phyloP scores from a whole-genome alignment of 2,329 filamentous ascomycete species.

The Nothomitra cinnamomea region DNA sequence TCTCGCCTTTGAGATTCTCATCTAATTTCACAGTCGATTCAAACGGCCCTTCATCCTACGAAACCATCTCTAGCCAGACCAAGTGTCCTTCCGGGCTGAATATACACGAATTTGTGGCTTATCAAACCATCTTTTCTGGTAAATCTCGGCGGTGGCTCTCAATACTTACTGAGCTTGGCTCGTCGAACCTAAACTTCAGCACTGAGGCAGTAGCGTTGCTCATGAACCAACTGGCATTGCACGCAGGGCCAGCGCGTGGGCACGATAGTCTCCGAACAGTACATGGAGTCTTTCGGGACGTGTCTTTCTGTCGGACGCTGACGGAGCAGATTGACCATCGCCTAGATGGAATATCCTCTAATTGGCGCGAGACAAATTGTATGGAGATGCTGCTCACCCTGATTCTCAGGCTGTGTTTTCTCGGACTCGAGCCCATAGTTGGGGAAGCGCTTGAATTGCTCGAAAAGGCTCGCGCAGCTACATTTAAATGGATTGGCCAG shows the following conservation, averaged over 20 bases:
- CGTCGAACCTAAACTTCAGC: constrained; percentile 42
- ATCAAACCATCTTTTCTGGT: constrained; percentile 30
- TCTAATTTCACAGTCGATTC: constrained; percentile 18
- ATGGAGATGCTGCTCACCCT: constrained; percentile 43
- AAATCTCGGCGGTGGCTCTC: constrained; percentile 29
- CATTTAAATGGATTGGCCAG: constrained; percentile 31
- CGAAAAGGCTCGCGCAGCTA: constrained; percentile 24
- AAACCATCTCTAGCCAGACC: constrained; percentile 32
- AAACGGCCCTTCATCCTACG: constrained; percentile 34
- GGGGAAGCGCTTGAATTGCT: constrained; percentile 21
- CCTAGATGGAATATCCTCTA: constrained; percentile 30
- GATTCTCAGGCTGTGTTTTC: constrained; percentile 23
- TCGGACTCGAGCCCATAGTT: constrained; percentile 13
- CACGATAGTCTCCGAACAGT: constrained; percentile 25
- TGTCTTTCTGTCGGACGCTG: constrained; percentile 31
- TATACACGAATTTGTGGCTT: constrained; percentile 35
- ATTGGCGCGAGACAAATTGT: constrained; percentile 39
- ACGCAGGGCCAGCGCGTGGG: constrained; percentile 34
- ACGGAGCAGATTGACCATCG: constrained; percentile 29
- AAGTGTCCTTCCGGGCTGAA: too few relatives aligned
- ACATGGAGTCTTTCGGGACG: constrained; percentile 34
- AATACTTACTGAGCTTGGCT: constrained; percentile 32
- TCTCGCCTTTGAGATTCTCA: constrained; percentile 11
- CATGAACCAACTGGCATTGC: constrained; percentile 33
- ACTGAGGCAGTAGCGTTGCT: constrained; percentile 26